Evolutionary conservation across 495 filamentous ascomycete genomes (phyloP).

Genomic region (Penicillium cataractarum): DNA sequence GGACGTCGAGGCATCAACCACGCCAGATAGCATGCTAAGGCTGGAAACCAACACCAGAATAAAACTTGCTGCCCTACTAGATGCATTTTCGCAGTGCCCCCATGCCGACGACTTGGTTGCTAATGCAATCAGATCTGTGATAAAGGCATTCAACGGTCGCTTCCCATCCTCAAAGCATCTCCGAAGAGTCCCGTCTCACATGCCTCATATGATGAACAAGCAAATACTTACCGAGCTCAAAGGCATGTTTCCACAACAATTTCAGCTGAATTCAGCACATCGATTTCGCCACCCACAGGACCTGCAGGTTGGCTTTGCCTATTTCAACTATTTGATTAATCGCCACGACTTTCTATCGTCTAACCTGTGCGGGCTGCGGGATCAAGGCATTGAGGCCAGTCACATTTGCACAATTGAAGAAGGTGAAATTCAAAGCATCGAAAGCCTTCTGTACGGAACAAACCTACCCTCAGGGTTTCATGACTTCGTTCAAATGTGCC

Average conservation of each 20-base stretch:
- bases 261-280: constrained; percentile 12
- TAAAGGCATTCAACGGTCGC: constrained; percentile 12
- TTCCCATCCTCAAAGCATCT: constrained; percentile 9
- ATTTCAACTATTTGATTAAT: constrained; percentile 14
- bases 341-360: constrained; percentile 10
- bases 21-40: constrained; percentile 1
- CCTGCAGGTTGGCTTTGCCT: constrained; percentile 14
- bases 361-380: constrained; percentile 4
- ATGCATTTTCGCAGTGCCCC: constrained; percentile 15
- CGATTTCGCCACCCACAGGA: constrained; percentile 11
- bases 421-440: constrained; percentile 7
- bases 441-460: constrained; percentile 4
- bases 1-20: not conserved
- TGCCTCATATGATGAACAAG: constrained; percentile 17
- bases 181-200: constrained; percentile 14
- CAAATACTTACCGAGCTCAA: constrained; percentile 13
- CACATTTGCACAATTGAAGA: constrained; percentile 1
- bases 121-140: constrained; percentile 16
- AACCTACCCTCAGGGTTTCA: not conserved
- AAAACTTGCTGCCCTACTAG: constrained; percentile 11
- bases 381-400: constrained; percentile 1
- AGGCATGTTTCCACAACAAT: constrained; percentile 7
- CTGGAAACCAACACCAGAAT: constrained; percentile 9
- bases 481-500: constrained; percentile 6
- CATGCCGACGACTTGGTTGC: constrained; percentile 9